Evolutionary conservation across 2,329 filamentous ascomycete genomes (phyloP).

Genomic region (Cercospora sp.): DNA sequence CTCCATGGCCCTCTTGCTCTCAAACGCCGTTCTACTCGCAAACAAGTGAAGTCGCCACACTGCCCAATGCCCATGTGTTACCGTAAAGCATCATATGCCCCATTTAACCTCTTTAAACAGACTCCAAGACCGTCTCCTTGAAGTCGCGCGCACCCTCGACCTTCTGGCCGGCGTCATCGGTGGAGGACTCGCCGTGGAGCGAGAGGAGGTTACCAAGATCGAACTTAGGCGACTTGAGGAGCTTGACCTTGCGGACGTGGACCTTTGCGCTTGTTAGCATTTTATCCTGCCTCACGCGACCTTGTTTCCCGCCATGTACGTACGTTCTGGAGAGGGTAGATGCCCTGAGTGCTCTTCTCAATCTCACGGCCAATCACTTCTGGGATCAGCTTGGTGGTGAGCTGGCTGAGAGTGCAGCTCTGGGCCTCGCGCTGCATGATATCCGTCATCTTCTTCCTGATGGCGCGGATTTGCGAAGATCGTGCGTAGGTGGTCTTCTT

Average conservation of each 20-base stretch:
- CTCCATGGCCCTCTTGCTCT: constrained; percentile 26
- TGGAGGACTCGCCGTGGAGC: constrained; percentile 95
- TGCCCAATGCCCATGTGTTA: constrained; percentile 26
- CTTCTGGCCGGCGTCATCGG: constrained; percentile 97
- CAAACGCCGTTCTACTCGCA: constrained; percentile 32
- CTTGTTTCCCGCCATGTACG: constrained; percentile 31
- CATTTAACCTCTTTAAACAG: constrained; percentile 65
- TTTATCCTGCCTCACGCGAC: neutral
- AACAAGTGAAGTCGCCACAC: constrained; percentile 30
- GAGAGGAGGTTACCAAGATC: constrained; percentile 94
- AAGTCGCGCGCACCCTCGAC: constrained; percentile 81
- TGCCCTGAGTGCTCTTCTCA: constrained; percentile 98
- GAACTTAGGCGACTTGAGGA: constrained; percentile 98
- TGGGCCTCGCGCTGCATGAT: constrained; percentile 97
- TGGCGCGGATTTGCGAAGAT: constrained; percentile 94
- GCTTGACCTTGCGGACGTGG: constrained; percentile 99
- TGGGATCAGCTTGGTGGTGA: constrained; percentile 97
- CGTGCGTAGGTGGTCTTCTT: constrained; percentile 99
- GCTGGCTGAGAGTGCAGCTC: constrained; percentile 90
- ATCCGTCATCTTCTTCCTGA: constrained; percentile 99
- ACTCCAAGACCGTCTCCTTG: constrained; percentile 95
- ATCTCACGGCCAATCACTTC: constrained; percentile 99
- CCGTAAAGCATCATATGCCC: constrained; percentile 21
- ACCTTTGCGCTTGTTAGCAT: constrained; percentile 62
- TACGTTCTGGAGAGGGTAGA: constrained; percentile 99